phyloP scores from a whole-genome alignment of 768 basidiomycete species.

The Leucocoprinus leucothites region DNA sequence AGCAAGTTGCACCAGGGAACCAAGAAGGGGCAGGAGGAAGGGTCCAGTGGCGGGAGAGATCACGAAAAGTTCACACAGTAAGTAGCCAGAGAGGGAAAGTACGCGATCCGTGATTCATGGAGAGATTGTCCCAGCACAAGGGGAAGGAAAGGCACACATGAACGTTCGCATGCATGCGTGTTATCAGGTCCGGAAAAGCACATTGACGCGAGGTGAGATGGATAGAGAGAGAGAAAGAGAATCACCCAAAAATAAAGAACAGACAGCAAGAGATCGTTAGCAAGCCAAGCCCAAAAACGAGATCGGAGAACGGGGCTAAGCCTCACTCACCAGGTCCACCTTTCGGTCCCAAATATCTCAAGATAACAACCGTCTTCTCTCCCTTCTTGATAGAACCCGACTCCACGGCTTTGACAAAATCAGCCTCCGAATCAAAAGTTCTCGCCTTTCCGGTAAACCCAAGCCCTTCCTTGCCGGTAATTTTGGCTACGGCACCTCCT shows the following conservation, averaged over 20 bases:
- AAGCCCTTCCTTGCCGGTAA: slow-evolving; percentile 94
- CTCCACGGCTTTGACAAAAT: slow-evolving; percentile 86
- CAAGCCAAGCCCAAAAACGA: too few species aligned
- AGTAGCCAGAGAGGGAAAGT: neutral
- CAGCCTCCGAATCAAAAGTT: slow-evolving; percentile 88
- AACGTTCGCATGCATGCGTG: too few species aligned
- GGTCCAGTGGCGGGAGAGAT: neutral
- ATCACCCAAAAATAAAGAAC: neutral
- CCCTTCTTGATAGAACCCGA: slow-evolving; percentile 85
- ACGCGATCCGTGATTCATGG: slow-evolving; percentile 1
- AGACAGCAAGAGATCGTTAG: slow-evolving; percentile 3
- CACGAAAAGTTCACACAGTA: too few species aligned
- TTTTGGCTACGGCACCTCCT: slow-evolving; percentile 94
- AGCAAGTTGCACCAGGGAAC: too few species aligned
- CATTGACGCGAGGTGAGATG: too few species aligned
- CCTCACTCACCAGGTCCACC: slow-evolving; percentile 87
- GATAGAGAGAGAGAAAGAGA: neutral
- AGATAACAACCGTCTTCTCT: slow-evolving; percentile 94
- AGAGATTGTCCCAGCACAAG: neutral
- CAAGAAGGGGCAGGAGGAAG: neutral
- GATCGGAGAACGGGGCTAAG: slow-evolving; percentile 8
- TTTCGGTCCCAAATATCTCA: slow-evolving; percentile 95
- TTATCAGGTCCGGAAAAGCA: too few species aligned
- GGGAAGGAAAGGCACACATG: too few species aligned
- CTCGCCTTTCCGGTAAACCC: slow-evolving; percentile 89